Conservation (phyloP, 2,329 filamentous ascomycete genomes). For the Colletotrichum paranaense region DNA sequence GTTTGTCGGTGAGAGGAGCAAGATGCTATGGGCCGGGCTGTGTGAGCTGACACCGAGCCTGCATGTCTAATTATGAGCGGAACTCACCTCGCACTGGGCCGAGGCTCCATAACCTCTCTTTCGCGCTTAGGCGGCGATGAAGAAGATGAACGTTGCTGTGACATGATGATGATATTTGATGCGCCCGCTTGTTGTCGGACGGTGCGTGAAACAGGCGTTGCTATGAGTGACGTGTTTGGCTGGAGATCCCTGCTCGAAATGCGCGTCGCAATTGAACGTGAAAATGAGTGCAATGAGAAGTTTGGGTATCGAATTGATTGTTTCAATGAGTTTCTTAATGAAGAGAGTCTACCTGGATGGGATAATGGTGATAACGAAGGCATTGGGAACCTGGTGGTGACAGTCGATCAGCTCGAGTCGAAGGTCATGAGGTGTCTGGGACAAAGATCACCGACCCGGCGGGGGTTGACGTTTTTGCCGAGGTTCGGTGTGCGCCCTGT, state of each 20-base stretch:
- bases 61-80: neutral
- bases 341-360: neutral
- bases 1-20: constrained; percentile 87
- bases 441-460: constrained; percentile 1
- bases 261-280: neutral
- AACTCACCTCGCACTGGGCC: constrained; percentile 73
- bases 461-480: constrained; percentile 28
- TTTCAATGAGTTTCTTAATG: neutral
- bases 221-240: constrained; percentile 14
- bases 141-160: constrained; percentile 26
- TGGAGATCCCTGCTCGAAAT: neutral
- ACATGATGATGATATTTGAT: constrained; percentile 19
- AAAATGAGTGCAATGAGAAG: neutral
- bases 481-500: constrained; percentile 31
- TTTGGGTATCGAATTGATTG: neutral
- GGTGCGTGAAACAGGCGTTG: neutral
- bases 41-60: constrained; percentile 22
- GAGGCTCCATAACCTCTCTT: constrained; percentile 54
- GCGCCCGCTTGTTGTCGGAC: neutral
- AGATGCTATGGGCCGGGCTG: constrained; percentile 55
- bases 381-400: neutral
- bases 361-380: neutral
- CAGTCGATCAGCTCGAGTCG: neutral
- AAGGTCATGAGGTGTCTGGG: constrained; percentile 7
- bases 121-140: constrained; percentile 37